Conservation (phyloP, 2,329 filamentous ascomycete genomes). For the Sphaerulina musiva region DNA sequence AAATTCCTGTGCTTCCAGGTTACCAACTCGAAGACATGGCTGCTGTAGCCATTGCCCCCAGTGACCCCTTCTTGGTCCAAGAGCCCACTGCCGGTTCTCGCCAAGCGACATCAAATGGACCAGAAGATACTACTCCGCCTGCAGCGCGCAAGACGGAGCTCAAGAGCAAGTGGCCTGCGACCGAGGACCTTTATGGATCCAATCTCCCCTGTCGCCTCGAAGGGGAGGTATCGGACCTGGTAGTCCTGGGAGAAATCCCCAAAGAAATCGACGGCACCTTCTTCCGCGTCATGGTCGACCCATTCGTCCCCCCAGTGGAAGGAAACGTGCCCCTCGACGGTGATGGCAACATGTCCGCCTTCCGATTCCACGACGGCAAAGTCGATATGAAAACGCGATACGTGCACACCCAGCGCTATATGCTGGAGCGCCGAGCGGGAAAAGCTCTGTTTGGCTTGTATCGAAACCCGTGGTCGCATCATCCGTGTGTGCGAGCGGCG, state of each 20-base stretch:
- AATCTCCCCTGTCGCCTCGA: conserved; percentile 36
- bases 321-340: conserved; percentile 49
- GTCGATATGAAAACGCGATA: conserved; percentile 41
- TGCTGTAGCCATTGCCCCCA: background rate
- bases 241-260: conserved; percentile 31
- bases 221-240: conserved; percentile 34
- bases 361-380: conserved; percentile 39
- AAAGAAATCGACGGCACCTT: conserved; percentile 33
- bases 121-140: background rate
- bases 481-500: conserved; percentile 21
- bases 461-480: conserved; percentile 52
- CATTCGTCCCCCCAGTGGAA: conserved; percentile 50
- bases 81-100: too few relatives aligned
- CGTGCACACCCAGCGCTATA: conserved; percentile 40
- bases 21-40: background rate
- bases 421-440: conserved; percentile 35
- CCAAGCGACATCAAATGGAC: too few relatives aligned
- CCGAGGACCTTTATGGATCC: conserved; percentile 23
- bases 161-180: conserved; percentile 17
- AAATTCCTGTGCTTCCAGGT: background rate
- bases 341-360: conserved; percentile 41
- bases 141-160: background rate
- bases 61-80: background rate
- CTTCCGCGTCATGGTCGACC: conserved; percentile 48
- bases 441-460: conserved; percentile 50